These are phyloP conservation scores for Aureobasidium lini DNA, from an alignment of 2,329 filamentous ascomycete genomes.

Conservation along the genomic window DNA sequence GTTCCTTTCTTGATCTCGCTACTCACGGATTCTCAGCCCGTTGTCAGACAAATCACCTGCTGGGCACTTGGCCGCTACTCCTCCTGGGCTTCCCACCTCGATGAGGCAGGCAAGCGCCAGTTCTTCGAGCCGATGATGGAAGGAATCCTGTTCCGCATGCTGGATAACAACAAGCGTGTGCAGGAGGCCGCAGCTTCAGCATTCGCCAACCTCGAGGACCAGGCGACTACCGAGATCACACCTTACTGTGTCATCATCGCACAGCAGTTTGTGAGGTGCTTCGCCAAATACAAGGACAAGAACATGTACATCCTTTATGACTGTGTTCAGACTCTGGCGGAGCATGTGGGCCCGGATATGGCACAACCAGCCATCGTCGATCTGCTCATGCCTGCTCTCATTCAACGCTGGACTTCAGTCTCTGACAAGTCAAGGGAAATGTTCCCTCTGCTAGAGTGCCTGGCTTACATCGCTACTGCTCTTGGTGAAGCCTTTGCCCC, in stretches of 20 bases:
- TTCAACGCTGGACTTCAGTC: conserved; percentile 79
- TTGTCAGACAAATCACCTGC: conserved; percentile 93
- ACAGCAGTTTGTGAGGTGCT: conserved; percentile 85
- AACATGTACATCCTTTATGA: conserved; percentile 99
- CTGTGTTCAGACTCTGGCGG: conserved; percentile 92
- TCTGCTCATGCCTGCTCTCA: conserved; percentile 86
- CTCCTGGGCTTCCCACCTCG: conserved; percentile 75
- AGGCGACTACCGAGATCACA: conserved; percentile 70
- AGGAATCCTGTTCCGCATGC: conserved; percentile 86
- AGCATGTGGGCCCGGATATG: conserved; percentile 76
- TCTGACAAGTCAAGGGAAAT: conserved; percentile 85
- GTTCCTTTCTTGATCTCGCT: conserved; percentile 85
- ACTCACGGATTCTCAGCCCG: conserved; percentile 74
- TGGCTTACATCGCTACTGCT: conserved; percentile 87
- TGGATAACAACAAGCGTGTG: conserved; percentile 95
- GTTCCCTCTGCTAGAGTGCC: conserved; percentile 90
- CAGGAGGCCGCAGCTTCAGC: conserved; percentile 94
- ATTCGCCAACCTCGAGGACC: conserved; percentile 93
- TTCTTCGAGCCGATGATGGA: conserved; percentile 98
- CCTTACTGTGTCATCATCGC: conserved; percentile 88
- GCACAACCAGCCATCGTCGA: conserved; percentile 74
- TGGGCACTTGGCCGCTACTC: conserved; percentile 96
- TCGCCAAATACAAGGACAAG: conserved; percentile 91
- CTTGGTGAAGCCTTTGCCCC: conserved; percentile 75
- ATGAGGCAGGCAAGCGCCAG: conserved; percentile 59